Evolutionary conservation across 352 stramenopile species (phyloP), one percentile per base, ranked within the genome.

Genomic region (Globisporangium cystogenes): DNA sequence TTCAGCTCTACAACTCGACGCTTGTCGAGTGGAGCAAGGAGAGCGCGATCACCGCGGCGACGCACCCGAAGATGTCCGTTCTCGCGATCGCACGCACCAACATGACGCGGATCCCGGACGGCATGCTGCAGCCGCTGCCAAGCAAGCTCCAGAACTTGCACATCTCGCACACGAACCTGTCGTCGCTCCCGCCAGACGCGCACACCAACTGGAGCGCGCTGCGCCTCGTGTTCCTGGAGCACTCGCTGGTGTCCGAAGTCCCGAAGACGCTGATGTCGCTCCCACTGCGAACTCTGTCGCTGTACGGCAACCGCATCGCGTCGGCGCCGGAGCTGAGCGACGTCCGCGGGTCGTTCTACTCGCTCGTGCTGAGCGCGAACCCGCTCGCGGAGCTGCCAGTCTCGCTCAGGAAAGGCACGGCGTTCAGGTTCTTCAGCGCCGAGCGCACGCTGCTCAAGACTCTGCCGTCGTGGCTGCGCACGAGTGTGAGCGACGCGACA

Each of bases 1-100:
- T 75, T 14, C 43, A 72, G 15, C 47, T 72, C 15, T 57, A 67
- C 60, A 75, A 72, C 35, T 43, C 20, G 10, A 72, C 67, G 35
- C 31, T 60, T 36, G 45, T 44, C 16, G 53, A 60, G 45, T 60
- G 52, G 52, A 33, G 16, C 15, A 46, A 40, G n/a, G 52, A 42
- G 26, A 46, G n/a, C n/a, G 33, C 20, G 0, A 10, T 53, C 1
- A 41, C 52, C 8, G 5, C 42, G 4, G 20, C 33, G n/a, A 23
- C 33, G n/a, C 52, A 59, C 20, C n/a, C n/a, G n/a, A n/a, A n/a
- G n/a, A n/a, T n/a, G n/a, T 8, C 43, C 3, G 15, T 41, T 1
- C 15, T 58, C 23, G 8, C 50, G 7, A n/a, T 58, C 3, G 5
- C n/a, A 15, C 46, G 24, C 2, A 35, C 39, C 14, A 60, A 60